Evolutionary conservation across 352 stramenopile genomes (phyloP).

Genomic region (Phytophthora meadii): DNA sequence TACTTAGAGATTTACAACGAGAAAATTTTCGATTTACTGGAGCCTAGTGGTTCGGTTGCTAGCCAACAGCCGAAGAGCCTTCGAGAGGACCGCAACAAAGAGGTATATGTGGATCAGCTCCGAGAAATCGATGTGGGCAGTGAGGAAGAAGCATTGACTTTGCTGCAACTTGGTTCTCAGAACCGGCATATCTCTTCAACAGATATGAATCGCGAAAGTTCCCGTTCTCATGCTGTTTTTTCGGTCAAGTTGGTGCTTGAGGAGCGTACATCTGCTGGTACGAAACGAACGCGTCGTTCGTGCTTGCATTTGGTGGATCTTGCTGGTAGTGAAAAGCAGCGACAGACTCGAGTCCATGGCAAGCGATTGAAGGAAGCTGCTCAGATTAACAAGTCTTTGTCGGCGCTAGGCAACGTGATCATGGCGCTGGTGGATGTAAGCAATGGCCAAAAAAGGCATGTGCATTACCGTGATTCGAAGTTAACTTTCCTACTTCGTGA

Average conservation of each 20-base stretch:
- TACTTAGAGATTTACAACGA: conserved; percentile 94
- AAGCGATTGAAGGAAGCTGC: conserved; percentile 88
- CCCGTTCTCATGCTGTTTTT: conserved; percentile 97
- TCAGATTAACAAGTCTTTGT: conserved; percentile 92
- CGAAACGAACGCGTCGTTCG: conserved; percentile 72
- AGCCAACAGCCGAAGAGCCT: conserved; percentile 68
- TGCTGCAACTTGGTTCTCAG: conserved; percentile 73
- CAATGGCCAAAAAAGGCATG: conserved; percentile 79
- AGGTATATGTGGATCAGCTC: conserved; percentile 85
- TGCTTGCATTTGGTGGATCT: conserved; percentile 89
- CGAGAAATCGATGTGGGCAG: conserved; percentile 69
- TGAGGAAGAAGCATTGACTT: conserved; percentile 73
- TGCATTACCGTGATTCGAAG: conserved; percentile 90
- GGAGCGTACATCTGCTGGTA: conserved; percentile 62
- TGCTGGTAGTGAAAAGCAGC: conserved; percentile 88
- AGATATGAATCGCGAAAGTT: conserved; percentile 98
- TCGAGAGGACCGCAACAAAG: conserved; percentile 77
- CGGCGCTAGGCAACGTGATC: conserved; percentile 89
- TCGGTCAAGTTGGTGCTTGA: conserved; percentile 93
- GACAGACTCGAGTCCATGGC: conserved; percentile 78
- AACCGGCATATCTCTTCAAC: conserved; percentile 96
- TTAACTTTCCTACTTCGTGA: conserved; percentile 85
- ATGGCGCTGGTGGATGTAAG: conserved; percentile 88
- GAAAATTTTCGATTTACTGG: conserved; percentile 88
- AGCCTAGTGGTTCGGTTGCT: conserved; percentile 54